Conservation (phyloP, 768 basidiomycete genomes). For the Sarcomyxa edulis region DNA sequence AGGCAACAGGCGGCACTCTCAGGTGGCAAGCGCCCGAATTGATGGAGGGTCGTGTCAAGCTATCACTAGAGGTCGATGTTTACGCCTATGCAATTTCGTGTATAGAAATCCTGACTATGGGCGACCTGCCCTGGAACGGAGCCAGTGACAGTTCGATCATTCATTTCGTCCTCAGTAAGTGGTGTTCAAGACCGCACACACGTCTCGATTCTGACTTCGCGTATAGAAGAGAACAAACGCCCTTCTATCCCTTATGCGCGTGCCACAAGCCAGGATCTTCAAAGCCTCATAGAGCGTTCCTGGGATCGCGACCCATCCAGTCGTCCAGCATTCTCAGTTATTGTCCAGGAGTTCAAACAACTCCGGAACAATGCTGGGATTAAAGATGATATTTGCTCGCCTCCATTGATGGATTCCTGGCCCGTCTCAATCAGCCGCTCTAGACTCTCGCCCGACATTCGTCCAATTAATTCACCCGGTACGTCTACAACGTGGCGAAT, state of each 20-base stretch:
- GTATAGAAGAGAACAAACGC: slow-evolving; percentile 44
- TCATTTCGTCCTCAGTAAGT: slow-evolving; percentile 45
- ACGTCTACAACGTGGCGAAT: slow-evolving; percentile 11
- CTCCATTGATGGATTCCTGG: slow-evolving; percentile 18
- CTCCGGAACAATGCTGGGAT: slow-evolving; percentile 35
- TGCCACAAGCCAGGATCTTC: slow-evolving; percentile 26
- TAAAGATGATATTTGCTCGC: slow-evolving; percentile 23
- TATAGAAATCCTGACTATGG: slow-evolving; percentile 58
- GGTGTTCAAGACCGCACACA: background rate
- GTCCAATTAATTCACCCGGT: slow-evolving; percentile 21
- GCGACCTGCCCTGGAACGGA: slow-evolving; percentile 52
- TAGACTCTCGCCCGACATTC: slow-evolving; percentile 34
- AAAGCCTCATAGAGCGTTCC: slow-evolving; percentile 43
- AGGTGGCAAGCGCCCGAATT: slow-evolving; percentile 75
- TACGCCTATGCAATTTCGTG: slow-evolving; percentile 68
- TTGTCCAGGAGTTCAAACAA: slow-evolving; percentile 40
- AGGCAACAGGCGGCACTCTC: slow-evolving; percentile 48
- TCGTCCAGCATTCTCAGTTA: slow-evolving; percentile 49
- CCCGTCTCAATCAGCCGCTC: slow-evolving; percentile 14
- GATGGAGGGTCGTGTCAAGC: slow-evolving; percentile 35
- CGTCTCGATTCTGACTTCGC: background rate
- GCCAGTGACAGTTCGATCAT: slow-evolving; percentile 46
- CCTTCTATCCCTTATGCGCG: slow-evolving; percentile 41
- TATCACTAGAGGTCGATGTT: slow-evolving; percentile 57
- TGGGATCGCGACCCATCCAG: slow-evolving; percentile 49